Base-by-base conservation (phyloP, 1,284 basidiomycete species). In the Moesziomyces sp. region DNA sequence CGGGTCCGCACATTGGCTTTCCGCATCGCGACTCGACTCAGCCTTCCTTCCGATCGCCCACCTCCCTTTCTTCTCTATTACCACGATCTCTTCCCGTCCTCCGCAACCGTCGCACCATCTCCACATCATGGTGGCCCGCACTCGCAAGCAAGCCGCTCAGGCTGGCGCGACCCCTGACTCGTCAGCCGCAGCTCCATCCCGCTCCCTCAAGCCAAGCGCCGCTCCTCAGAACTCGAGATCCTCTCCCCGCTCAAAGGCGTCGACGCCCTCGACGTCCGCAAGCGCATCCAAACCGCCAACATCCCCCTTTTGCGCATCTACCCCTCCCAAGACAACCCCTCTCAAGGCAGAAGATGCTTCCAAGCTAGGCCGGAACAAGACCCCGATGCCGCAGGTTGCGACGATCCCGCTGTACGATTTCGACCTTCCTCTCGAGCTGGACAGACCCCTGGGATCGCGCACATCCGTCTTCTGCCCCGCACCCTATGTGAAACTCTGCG, bases 351-450 rank as follows among this genome's bases (percentile, higher is more conserved):
- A 40, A 16, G 38, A 40, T 18, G 6, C 16, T 8, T n/a, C 38
- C 14, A 40, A 40, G 38, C 16, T 18, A 1, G 38, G 7, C 38
- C 1, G 5, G 5, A n/a, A 7, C 38, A 18, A 40, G 18, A 6
- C 38, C 2, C 1, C 45, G 11, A 11, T 35, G 45, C 48, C 28
- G 28, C 16, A 56, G 0, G 24, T 55, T n/a, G 30, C 69, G 19
- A 72, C 69, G 40, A 72, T 72, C 44, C 69, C 69, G 42, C 56
- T 72, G 30, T 67, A 42, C 28, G 69, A 72, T 45, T 72, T 72
- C 56, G 64, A 72, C 26, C 43, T 72, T 40, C 69, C 58, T 1
- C 55, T 72, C 18, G 69, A 72, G 44, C 48, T 57, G 19, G 59
- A 67, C 19, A 28, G 18, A 38, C 58, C 60, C 0, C 46, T 58